Base-by-base conservation (phyloP, 2,329 filamentous ascomycete genomes). In the Neopestalotiopsis sp. region DNA sequence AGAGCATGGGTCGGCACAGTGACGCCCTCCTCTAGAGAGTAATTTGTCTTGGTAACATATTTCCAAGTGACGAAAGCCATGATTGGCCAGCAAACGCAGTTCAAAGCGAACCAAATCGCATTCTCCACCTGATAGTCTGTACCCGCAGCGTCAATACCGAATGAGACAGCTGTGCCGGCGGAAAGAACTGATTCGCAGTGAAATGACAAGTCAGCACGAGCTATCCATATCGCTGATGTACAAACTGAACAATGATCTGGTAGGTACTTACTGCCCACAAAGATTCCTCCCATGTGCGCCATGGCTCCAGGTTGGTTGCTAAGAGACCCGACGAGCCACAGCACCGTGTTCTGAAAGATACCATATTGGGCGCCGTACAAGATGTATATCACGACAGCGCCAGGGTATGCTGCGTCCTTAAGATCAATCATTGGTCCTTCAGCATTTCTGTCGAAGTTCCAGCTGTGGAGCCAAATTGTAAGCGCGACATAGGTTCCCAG, bases 61-160 rank as follows among this genome's bases (percentile, higher is more conserved):
- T 58, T 58, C 56, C 20, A 32, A 7, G 56, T 58, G 56, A 58
- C 56, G 20, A 58, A 58, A 4, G 56, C 56, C 56, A 58, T 58
- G 14, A 58, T 58, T 32, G 56, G 56, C 56, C 56, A 58, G 24
- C 56, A 58, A 2, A 58, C 24, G 56, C 56, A 58, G 3, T 58
- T 58, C 56, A 32, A 32, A 5, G 20, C 20, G 28, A 58, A 58
- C 56, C 20, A 58, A 13, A 58, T 32, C 3, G 56, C 56, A 58
- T 32, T 58, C 28, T 58, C 56, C 10, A 58, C 20, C 56, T 58
- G 56, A 13, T 58, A 58, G 24, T 32, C 10, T 30, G 56, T 58
- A 12, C 56, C 56, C 24, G 56, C 56, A 5, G 56, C 56, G 14
- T 58, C 56, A 13, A 58, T 58, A 4, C 56, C 56, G 13, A 58